phyloP scores from a whole-genome alignment of 495 filamentous ascomycete genomes.

The Recurvomyces mirabilis region DNA sequence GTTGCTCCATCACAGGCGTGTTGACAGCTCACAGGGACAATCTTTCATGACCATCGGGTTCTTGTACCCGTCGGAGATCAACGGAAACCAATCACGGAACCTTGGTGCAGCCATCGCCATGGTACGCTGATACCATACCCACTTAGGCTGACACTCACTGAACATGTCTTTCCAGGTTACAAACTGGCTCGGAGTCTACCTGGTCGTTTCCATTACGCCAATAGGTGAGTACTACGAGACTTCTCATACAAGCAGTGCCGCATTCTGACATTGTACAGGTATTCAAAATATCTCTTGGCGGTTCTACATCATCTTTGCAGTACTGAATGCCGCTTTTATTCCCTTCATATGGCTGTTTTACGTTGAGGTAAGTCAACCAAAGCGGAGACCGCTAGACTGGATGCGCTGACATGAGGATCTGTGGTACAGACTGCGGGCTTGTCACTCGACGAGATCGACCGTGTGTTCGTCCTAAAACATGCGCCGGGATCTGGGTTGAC shows the following conservation, averaged over 20 bases:
- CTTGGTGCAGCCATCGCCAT: neutral
- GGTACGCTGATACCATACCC: neutral
- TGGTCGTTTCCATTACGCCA: constrained; percentile 4
- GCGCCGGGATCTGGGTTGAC: neutral
- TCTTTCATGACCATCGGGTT: constrained; percentile 2
- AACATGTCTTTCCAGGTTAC: constrained; percentile 2
- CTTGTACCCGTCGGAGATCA: constrained; percentile 5
- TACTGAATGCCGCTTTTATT: constrained; percentile 1
- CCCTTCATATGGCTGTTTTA: constrained; percentile 9
- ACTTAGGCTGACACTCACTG: neutral
- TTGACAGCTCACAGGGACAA: neutral
- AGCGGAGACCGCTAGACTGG: neutral
- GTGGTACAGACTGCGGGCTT: constrained; percentile 2
- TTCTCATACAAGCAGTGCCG: too few species aligned
- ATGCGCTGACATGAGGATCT: neutral
- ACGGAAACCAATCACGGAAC: constrained; percentile 1
- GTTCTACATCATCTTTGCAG: constrained; percentile 9
- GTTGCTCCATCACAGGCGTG: neutral
- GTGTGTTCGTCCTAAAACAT: constrained; percentile 6
- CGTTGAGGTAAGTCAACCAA: neutral
- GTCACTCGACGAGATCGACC: constrained; percentile 11
- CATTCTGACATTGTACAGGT: too few species aligned
- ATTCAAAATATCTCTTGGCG: constrained; percentile 4
- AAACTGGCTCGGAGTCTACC: constrained; percentile 5
- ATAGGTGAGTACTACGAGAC: too few species aligned